Base-by-base conservation (phyloP, 352 stramenopile species). In the Globisporangium iwayamae region DNA sequence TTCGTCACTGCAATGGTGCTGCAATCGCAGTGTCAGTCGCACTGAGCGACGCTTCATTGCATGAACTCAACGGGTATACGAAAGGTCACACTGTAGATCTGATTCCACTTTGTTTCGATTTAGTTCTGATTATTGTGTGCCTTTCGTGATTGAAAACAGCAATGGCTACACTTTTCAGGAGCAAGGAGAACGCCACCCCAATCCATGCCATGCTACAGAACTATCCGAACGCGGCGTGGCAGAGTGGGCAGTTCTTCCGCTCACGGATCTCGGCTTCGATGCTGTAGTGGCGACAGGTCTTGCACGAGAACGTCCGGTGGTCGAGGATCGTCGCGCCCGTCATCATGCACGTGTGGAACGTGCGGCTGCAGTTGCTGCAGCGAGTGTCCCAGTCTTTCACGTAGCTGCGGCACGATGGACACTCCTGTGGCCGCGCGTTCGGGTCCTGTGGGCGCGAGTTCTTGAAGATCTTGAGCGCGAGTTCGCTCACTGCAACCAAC, bases 401-500 rank as follows among this genome's bases (percentile, higher is more conserved):
- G 62, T 90, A 83, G 46, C 73, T 84, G 20, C 89, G 75, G 68
- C 90, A 97, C 36, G 82, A 79, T 18, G 81, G 75, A 58, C 90
- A 97, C 57, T 94, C 82, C 8, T 89, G 71, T 8, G 87, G 82
- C n/a, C 91, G 81, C 36, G 77, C 78, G 32, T 83, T 80, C 13
- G 88, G 88, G 68, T 98, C 91, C 36, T 88, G 71, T 8, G 89
- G 85, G 28, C 75, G 63, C 4, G 90, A 76, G 45, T 73, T 79
- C 20, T 78, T 89, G 70, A 98, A 98, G 51, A 98, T 96, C 63
- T 92, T 82, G 56, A 94, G 80, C 30, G 88, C 78, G 20, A 95
- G 71, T 56, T 89, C 79, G 56, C 79, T 85, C 75, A 91, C 83
- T 5, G 68, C 69, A 34, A 68, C 63, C 13, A 80, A 54, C 59